A percentile compares a stretch with the other conserved stretches of the same genome.
Evolutionary conservation across 1,284 basidiomycete species (phyloP).

Genomic region (Heterobasidion occidentale): DNA sequence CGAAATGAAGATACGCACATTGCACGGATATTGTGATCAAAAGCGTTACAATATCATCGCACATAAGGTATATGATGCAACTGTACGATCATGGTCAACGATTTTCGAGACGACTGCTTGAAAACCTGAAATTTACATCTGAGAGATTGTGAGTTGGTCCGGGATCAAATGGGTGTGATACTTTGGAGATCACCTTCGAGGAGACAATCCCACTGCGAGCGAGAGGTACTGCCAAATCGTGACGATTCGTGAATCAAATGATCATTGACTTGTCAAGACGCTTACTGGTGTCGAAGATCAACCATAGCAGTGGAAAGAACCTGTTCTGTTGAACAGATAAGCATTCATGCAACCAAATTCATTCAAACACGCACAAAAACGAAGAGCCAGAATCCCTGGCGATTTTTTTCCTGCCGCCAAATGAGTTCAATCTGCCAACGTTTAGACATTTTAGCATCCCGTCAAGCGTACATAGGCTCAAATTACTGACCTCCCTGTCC

Average conservation of each 20-base stretch:
- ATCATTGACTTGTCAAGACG: background rate
- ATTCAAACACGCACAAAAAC: background rate
- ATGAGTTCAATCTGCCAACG: constrained; percentile 10
- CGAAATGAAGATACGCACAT: constrained; percentile 5
- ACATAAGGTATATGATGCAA: constrained; percentile 13
- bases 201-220: constrained; percentile 5
- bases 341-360: too few species aligned
- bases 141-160: background rate
- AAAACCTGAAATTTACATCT: background rate
- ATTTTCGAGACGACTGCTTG: too few species aligned
- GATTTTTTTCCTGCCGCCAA: constrained; percentile 13
- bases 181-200: constrained; percentile 2
- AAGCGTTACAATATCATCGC: constrained; percentile 13
- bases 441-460: too few species aligned
- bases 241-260: too few species aligned
- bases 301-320: constrained; percentile 12
- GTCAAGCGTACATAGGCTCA: too few species aligned
- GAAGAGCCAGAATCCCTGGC: constrained; percentile 15
- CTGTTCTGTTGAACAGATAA: constrained; percentile 11
- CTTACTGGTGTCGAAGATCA: constrained; percentile 8
- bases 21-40: constrained; percentile 13
- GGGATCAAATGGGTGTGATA: too few species aligned
- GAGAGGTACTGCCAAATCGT: constrained; percentile 5
- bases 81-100: background rate
- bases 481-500: background rate